phyloP scores from a whole-genome alignment of 805 yeast species.

The Clavispora vitiphila region DNA sequence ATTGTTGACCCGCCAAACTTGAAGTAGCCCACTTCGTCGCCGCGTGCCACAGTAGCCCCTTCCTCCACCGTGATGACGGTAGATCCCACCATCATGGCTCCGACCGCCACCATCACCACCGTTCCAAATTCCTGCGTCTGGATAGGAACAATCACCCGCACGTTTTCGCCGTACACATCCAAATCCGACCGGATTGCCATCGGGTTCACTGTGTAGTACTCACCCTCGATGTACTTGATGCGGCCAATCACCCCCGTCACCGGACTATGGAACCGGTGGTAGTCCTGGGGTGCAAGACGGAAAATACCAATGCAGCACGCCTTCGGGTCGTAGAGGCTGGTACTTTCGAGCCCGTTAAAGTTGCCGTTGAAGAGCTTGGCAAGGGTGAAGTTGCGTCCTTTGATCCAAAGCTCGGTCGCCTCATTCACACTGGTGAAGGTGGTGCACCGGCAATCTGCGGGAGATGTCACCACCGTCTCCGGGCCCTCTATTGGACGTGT shows the following conservation, averaged over 20 bases:
- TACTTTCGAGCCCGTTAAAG: slow-evolving; percentile 38
- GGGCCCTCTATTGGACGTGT: slow-evolving; percentile 67
- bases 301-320: slow-evolving; percentile 70
- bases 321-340: slow-evolving; percentile 27
- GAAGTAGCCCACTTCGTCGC: slow-evolving; percentile 90
- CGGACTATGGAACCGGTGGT: slow-evolving; percentile 89
- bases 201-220: slow-evolving; percentile 93
- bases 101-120: slow-evolving; percentile 75
- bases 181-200: slow-evolving; percentile 88
- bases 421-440: slow-evolving; percentile 53
- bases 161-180: slow-evolving; percentile 92
- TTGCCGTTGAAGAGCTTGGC: slow-evolving; percentile 51
- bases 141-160: slow-evolving; percentile 72
- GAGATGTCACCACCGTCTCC: slow-evolving; percentile 54
- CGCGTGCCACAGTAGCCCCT: slow-evolving; percentile 55
- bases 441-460: slow-evolving; percentile 86
- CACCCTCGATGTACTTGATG: slow-evolving; percentile 73
- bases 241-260: slow-evolving; percentile 69
- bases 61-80: slow-evolving; percentile 63
- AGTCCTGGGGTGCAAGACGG: slow-evolving; percentile 94
- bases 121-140: slow-evolving; percentile 73
- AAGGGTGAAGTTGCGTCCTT: slow-evolving; percentile 72
- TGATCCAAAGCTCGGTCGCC: slow-evolving; percentile 84
- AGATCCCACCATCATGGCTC: slow-evolving; percentile 99
- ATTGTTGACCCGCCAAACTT: slow-evolving; percentile 95